Conservation (phyloP, 2,329 filamentous ascomycete genomes). For the Aureobasidium leucospermi region DNA sequence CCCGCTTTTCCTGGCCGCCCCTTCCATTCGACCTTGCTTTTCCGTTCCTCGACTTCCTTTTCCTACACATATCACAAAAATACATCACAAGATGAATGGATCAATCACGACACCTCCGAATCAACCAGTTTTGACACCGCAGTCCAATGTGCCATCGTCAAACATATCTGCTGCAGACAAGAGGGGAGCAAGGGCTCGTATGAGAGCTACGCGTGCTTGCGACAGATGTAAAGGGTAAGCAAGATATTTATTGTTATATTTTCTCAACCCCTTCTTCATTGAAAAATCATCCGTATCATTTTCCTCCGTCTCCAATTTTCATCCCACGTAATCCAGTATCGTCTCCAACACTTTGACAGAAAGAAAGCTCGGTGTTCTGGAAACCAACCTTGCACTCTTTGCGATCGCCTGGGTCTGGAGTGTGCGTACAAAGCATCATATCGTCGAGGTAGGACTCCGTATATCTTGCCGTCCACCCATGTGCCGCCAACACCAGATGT, state of each 20-base stretch:
- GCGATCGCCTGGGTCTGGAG: neutral
- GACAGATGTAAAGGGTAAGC: constrained; percentile 12
- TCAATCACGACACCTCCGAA: no score
- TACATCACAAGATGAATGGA: no score
- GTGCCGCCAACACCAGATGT: neutral
- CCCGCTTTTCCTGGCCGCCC: no score
- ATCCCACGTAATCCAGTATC: neutral
- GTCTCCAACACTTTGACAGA: neutral
- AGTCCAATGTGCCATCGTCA: no score
- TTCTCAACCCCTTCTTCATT: neutral
- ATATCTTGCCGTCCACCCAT: neutral
- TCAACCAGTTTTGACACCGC: no score
- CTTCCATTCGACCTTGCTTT: no score
- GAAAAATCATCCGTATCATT: neutral
- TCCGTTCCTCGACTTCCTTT: no score
- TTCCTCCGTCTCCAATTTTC: no score
- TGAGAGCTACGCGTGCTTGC: constrained; percentile 6
- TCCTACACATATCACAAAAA: no score
- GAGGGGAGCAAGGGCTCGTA: neutral
- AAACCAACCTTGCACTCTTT: neutral
- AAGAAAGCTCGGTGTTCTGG: constrained; percentile 8
- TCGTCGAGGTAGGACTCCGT: neutral
- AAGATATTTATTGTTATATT: neutral
- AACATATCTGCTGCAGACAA: neutral
- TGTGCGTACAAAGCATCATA: constrained; percentile 4